These are phyloP conservation scores for Chiua virens DNA, from an alignment of 768 basidiomycete species.

Conservation along the genomic window DNA sequence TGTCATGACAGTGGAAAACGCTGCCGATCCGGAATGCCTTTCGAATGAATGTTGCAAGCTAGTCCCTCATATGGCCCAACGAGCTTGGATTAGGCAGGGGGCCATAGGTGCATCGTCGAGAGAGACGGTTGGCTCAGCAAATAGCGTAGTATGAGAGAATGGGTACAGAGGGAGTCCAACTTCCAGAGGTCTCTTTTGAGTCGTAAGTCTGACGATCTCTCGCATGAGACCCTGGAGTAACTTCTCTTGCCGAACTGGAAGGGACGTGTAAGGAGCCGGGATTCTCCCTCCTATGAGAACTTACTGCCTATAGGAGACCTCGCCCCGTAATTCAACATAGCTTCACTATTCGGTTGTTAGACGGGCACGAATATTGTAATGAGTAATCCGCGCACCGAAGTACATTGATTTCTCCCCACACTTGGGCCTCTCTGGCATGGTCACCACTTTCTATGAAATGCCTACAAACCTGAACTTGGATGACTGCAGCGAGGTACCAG, in stretches of 20 bases:
- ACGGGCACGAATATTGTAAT: neutral
- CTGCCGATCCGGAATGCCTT: conserved; percentile 6
- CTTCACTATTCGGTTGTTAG: conserved; percentile 50
- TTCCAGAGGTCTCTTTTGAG: conserved; percentile 75
- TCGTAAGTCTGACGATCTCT: conserved; percentile 81
- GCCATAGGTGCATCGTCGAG: conserved; percentile 29
- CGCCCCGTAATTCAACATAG: conserved; percentile 79
- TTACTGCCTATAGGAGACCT: conserved; percentile 82
- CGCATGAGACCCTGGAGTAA: conserved; percentile 81
- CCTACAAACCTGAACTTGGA: conserved; percentile 84
- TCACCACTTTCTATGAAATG: conserved; percentile 84
- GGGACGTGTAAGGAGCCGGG: conserved; percentile 7
- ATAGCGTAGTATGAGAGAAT: conserved; percentile 69
- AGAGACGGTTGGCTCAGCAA: conserved; percentile 47
- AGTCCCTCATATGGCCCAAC: conserved; percentile 3
- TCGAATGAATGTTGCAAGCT: conserved; percentile 4
- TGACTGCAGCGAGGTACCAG: conserved; percentile 89
- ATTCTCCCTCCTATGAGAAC: conserved; percentile 26
- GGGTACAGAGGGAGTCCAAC: conserved; percentile 80
- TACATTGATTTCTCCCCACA: conserved; percentile 88
- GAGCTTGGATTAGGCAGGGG: conserved; percentile 29
- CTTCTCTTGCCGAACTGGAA: conserved; percentile 75
- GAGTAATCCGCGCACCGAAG: conserved; percentile 52
- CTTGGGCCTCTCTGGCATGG: conserved; percentile 65
- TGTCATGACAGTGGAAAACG: neutral